Evolutionary conservation across 148 eudicot genomes (phyloP).

Genomic region (Fagopyrum tataricum): DNA sequence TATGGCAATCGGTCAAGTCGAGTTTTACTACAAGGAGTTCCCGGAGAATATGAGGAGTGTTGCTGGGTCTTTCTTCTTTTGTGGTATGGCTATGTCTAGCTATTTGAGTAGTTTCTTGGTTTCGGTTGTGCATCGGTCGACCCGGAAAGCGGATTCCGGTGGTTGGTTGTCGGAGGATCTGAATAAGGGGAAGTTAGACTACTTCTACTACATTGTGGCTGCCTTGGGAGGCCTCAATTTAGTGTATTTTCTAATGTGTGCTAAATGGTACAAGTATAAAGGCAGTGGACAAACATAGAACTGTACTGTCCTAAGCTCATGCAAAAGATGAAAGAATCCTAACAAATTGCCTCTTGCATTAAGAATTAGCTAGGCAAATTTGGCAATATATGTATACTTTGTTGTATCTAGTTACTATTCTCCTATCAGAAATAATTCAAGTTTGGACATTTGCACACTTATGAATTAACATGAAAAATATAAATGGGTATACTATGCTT

Average conservation of each 20-base stretch:
- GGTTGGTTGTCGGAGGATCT: constrained; percentile 75
- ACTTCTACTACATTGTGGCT: constrained; percentile 52
- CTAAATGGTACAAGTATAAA: constrained; percentile 74
- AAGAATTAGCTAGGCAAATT: neutral
- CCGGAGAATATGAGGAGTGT: constrained; percentile 94
- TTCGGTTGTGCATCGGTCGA: constrained; percentile 44
- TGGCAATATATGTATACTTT: neutral
- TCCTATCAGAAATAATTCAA: too few relatives aligned
- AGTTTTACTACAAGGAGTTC: constrained; percentile 87
- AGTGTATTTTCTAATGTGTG: constrained; percentile 37
- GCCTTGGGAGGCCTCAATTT: constrained; percentile 41
- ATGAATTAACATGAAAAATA: too few relatives aligned
- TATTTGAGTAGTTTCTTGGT: constrained; percentile 60
- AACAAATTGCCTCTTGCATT: neutral
- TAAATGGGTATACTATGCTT: too few relatives aligned
- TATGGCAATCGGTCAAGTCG: constrained; percentile 53
- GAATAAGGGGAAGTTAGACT: constrained; percentile 63
- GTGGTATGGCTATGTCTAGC: constrained; percentile 58
- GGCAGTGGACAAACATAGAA: constrained; percentile 17
- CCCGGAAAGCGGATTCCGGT: constrained; percentile 24
- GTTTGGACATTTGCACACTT: too few relatives aligned
- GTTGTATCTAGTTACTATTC: neutral
- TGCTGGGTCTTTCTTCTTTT: constrained; percentile 58
- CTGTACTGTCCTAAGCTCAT: neutral
- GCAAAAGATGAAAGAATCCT: neutral